Evolutionary conservation across 1,139 yeast genomes (phyloP).

Genomic region (Sugiyamaella paludigena): DNA sequence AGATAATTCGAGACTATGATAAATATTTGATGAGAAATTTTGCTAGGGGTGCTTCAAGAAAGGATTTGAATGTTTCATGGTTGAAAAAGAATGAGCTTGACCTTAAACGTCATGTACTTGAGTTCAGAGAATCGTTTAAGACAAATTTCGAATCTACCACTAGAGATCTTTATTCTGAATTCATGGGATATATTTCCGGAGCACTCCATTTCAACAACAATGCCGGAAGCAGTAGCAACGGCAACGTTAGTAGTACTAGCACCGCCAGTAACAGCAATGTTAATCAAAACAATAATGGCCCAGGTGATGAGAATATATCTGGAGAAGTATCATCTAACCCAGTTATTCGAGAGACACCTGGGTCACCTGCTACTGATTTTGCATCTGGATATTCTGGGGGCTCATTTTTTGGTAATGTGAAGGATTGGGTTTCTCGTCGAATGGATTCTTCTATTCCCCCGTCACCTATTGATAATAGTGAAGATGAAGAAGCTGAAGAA

Average conservation of each 20-base stretch:
- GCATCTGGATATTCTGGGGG: conserved; percentile 58
- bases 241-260: conserved; percentile 8
- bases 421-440: conserved; percentile 62
- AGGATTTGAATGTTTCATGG: conserved; percentile 96
- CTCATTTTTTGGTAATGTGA: conserved; percentile 56
- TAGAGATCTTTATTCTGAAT: conserved; percentile 77
- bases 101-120: conserved; percentile 82
- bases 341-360: conserved; percentile 14
- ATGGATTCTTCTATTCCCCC: conserved; percentile 21
- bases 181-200: conserved; percentile 48
- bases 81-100: conserved; percentile 94
- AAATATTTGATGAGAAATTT: conserved; percentile 94
- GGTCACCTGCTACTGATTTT: conserved; percentile 62
- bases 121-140: conserved; percentile 82
- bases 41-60: conserved; percentile 95
- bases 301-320: neutral
- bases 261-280: conserved; percentile 6
- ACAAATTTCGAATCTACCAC: conserved; percentile 73
- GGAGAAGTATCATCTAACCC: conserved; percentile 1
- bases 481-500: neutral
- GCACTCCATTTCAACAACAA: conserved; percentile 21
- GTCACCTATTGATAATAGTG: conserved; percentile 6
- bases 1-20: conserved; percentile 92
- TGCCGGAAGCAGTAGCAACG: conserved; percentile 7
- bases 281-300: conserved; percentile 5